Evolutionary conservation across 129 eudicot species (phyloP).

Genomic region (Heracleum sosnowskyi): DNA sequence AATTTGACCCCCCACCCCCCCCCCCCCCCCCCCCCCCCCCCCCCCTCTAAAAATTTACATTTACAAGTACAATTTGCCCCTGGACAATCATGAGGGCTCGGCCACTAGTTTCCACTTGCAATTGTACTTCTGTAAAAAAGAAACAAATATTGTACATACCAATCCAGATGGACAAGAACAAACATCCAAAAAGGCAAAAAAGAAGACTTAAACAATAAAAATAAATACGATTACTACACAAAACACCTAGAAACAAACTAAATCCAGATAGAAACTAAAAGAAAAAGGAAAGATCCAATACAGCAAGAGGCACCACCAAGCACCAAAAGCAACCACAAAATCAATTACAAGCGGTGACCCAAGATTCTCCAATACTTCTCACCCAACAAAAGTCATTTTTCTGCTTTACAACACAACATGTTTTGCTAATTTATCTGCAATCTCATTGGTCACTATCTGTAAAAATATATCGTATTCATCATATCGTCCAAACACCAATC

Average conservation of each 20-base stretch:
- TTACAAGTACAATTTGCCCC: neutral
- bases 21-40: neutral
- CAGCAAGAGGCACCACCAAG: neutral
- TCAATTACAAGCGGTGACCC: neutral
- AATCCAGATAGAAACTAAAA: slow-evolving; percentile 1
- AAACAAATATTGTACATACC: neutral
- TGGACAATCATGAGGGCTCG: neutral
- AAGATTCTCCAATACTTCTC: neutral
- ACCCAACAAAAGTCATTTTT: neutral
- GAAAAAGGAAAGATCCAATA: neutral
- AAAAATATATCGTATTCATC: neutral
- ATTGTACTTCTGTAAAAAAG: neutral
- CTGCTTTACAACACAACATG: slow-evolving; percentile 1
- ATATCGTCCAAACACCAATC: neutral
- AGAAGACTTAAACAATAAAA: neutral
- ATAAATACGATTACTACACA: neutral
- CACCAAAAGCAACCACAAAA: slow-evolving; percentile 5
- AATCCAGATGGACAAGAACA: neutral
- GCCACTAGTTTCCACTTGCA: neutral
- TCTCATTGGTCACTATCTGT: neutral
- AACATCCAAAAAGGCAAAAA: neutral
- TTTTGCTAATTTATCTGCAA: neutral
- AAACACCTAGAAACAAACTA: neutral
- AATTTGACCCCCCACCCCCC: no score
- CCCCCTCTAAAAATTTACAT: neutral